Base-by-base conservation (phyloP, 2,329 filamentous ascomycete genomes). In the Aspergillus hortae region DNA sequence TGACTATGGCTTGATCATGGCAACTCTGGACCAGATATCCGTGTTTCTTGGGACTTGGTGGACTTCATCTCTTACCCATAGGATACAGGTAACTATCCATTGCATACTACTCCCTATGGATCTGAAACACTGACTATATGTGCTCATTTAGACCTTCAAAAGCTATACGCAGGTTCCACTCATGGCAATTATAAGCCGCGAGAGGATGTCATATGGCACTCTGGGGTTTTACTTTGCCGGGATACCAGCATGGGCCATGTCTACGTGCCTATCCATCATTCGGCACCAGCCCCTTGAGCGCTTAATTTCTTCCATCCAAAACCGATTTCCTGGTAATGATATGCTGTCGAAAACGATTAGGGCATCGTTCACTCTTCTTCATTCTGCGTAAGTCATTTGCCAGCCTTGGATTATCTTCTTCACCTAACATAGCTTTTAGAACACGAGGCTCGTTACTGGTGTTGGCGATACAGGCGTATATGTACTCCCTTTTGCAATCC, bases 11-110 rank as follows among this genome's bases (percentile, higher is more conserved):
- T 55, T 76, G 46, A 55, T 72, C 6, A 67, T 75, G 57, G 68
- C 71, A 36, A 72, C 69, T 21, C 44, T 74, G 25, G 73, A 75
- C 53, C 71, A 74, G 48, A 53, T 74, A 9, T 63, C 65, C n/a
- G 66, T 68, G 14, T 73, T 74, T 47, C 61, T 72, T n/a, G 64
- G 69, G 2, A 69, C 67, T 7, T 75, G 73, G 73, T 74, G 72
- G 71, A 66, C 71, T 9, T 65, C 61, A 10, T 70, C 72, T 19
- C 60, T 75, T 11, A 59, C 65, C 23, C 61, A 64, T 9, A 64
- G 73, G 44, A 67, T 75, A 52, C 67, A 70, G 63, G 73, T 75
- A 60, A 64, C 57, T 49, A 35, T 44, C 14, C n/a, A 32, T 10
- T 35, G 12, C 53, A 30, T 30, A 30, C 27, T 11, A 30, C 27